Evolutionary conservation across 176 grass and related monocot species (phyloP), one percentile per base, ranked within the genome.

Genomic region (Oryza officinalis): DNA sequence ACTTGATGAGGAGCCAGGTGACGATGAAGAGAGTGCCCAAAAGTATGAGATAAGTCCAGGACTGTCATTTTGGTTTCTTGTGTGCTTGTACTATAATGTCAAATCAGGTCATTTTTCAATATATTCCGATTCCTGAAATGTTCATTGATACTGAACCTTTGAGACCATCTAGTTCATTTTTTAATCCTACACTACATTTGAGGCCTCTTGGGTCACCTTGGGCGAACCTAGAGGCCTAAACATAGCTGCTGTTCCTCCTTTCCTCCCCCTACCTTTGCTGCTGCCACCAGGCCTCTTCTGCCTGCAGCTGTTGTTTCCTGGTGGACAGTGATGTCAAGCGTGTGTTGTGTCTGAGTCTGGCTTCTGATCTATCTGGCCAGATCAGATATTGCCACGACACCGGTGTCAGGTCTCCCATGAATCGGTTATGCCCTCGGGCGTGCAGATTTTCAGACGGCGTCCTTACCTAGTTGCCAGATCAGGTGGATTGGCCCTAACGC

Each of bases 1-100:
- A 63, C 78, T 98, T 79, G 96, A 98, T 8, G 96, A 98, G 84
- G 96, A 98, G 63, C 96, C 96, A 71, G 96, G 96, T 90, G 96
- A 98, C 52, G 96, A 98, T 46, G 96, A 98, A 90, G 96, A 98
- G 77, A 95, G 85, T 65, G 78, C 81, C 69, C 96, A 98, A 89
- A 93, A 89, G 91, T 98, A 86, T 5, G 79, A 86, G 49, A 81
- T 73, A 82, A 60, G 72, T 78, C 54, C 41, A 45, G 71, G 59
- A 78, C 69, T 80, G 57, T 65, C 45, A 71, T 92, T 79, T 52
- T 89, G n/a, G 23, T 76, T 87, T 75, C 28, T 57, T n/a, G 52
- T 57, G 22, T 57, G 52, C 49, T 77, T 77, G n/a, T 76, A 67
- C 3, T 67, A 26, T 81, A 45, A 26, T 20, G 59, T 30, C 15